Conservation (phyloP, 2,329 filamentous ascomycete species). For the Pseudocercospora musae region DNA sequence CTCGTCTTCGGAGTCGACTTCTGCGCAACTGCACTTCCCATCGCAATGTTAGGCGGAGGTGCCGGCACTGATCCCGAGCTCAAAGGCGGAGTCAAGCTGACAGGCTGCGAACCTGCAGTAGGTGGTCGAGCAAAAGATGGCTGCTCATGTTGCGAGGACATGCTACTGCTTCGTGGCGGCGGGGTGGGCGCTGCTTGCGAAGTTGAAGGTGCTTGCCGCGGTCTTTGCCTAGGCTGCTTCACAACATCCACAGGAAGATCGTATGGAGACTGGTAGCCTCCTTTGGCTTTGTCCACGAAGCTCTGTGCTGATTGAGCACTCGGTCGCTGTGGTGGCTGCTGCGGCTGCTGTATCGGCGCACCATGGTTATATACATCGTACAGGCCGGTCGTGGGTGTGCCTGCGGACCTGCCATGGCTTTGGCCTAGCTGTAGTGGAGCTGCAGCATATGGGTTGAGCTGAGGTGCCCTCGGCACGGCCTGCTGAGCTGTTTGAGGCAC, state of each 20-base stretch:
- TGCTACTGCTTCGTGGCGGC: conserved; percentile 58
- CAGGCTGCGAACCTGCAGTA: conserved; percentile 1
- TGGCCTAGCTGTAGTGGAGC: conserved; percentile 21
- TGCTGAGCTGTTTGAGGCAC: conserved; percentile 12
- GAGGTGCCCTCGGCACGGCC: conserved; percentile 8
- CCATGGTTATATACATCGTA: conserved; percentile 32
- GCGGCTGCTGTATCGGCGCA: conserved; percentile 13
- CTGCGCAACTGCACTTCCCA: conserved; percentile 13
- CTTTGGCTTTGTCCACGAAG: conserved; percentile 86
- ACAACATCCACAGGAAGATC: conserved; percentile 89
- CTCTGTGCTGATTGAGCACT: conserved; percentile 62
- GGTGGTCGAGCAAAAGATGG: conserved; percentile 9
- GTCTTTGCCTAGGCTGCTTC: conserved; percentile 60
- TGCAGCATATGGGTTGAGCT: conserved; percentile 22
- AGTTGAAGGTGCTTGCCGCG: conserved; percentile 31
- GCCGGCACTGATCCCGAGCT: conserved; percentile 34
- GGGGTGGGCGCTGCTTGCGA: conserved; percentile 44
- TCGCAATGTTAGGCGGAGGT: conserved; percentile 14
- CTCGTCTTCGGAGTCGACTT: conserved; percentile 30
- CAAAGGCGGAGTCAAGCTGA: conserved; percentile 39
- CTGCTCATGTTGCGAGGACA: conserved; percentile 14
- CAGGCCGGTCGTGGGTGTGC: conserved; percentile 34
- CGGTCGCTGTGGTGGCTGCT: conserved; percentile 40
- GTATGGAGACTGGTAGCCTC: conserved; percentile 90
- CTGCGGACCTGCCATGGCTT: conserved; percentile 29